These are phyloP conservation scores for Rubia yunnanensis DNA, from an alignment of 257 asterid genomes.

Conservation along the genomic window DNA sequence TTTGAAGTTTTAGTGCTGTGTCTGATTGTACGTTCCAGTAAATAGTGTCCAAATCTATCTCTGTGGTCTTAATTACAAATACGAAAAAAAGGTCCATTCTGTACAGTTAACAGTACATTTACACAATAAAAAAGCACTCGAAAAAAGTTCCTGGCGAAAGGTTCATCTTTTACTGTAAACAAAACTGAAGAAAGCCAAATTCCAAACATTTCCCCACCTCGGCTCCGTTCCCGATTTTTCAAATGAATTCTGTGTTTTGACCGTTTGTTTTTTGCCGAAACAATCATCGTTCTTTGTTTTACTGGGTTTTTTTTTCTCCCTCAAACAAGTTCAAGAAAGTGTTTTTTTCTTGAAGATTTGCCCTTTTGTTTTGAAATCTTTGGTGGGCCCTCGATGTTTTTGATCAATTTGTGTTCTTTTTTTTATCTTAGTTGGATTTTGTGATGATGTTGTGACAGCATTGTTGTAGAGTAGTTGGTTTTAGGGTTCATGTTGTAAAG, in stretches of 20 bases:
- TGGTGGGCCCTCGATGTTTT: constrained; percentile 21
- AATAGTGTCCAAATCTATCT: background rate
- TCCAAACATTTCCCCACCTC: constrained; percentile 33
- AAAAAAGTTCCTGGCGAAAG: constrained; percentile 16
- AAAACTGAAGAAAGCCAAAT: constrained; percentile 38
- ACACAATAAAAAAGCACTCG: background rate
- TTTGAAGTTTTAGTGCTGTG: background rate
- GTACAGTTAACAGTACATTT: background rate
- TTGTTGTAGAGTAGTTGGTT: background rate
- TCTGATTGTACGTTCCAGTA: background rate
- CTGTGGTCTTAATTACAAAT: background rate
- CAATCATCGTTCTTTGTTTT: background rate
- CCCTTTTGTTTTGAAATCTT: constrained; percentile 29
- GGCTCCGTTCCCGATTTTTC: constrained; percentile 26
- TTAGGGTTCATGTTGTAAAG: constrained; percentile 16
- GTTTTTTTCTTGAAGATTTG: background rate
- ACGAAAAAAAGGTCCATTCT: background rate
- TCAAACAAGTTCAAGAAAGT: constrained; percentile 7
- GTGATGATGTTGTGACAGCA: constrained; percentile 8
- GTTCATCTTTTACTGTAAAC: constrained; percentile 42
- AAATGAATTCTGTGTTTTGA: constrained; percentile 22
- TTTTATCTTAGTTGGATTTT: constrained; percentile 13
- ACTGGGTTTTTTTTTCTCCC: constrained; percentile 26
- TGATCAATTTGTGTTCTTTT: constrained; percentile 1
- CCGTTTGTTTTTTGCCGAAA: constrained; percentile 1